Evolutionary conservation across 495 filamentous ascomycete genomes (phyloP).

Genomic region (Neurospora tetraspora): DNA sequence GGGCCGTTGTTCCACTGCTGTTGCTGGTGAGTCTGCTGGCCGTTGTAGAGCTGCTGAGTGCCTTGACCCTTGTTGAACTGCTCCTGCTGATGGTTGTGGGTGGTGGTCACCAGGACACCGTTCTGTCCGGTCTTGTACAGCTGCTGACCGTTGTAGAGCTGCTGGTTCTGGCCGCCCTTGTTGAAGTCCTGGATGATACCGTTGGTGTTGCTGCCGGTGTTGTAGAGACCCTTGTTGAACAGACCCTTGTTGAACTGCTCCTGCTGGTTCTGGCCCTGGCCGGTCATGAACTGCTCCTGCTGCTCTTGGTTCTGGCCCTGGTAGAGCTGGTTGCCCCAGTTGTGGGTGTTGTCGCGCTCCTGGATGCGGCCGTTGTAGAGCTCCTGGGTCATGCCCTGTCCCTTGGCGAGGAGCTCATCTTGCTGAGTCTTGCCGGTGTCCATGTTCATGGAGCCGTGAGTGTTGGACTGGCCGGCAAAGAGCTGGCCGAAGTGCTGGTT

Average conservation of each 20-base stretch:
- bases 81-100: neutral
- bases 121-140: neutral
- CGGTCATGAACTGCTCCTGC: neutral
- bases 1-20: neutral
- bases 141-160: neutral
- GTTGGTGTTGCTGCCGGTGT: neutral
- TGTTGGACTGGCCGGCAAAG: neutral
- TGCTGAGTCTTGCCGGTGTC: neutral
- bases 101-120: neutral
- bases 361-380: neutral
- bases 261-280: neutral
- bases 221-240: neutral
- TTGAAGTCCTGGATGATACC: neutral
- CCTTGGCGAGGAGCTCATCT: neutral
- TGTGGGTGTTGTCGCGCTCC: neutral
- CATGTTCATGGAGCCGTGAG: neutral
- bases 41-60: neutral
- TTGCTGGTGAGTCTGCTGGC: neutral
- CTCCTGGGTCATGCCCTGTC: neutral
- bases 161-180: neutral
- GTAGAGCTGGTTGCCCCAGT: neutral
- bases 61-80: neutral
- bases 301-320: neutral
- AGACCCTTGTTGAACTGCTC: neutral
- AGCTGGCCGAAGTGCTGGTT: neutral